Evolutionary conservation across 1,139 yeast species (phyloP).

Genomic region (Hanseniaspora uvarum): DNA sequence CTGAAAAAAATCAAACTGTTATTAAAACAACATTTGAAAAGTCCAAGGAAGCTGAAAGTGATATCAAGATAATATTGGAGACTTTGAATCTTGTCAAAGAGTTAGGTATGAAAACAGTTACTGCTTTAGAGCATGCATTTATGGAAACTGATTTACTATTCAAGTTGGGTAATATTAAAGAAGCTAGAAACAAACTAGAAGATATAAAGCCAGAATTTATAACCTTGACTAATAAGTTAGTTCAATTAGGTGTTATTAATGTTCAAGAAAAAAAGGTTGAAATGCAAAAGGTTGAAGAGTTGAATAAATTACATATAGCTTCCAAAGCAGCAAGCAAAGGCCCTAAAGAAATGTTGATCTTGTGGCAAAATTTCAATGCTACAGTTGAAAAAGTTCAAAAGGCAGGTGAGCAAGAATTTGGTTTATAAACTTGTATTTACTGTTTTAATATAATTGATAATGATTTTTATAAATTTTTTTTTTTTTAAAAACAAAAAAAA

Average conservation of each 20-base stretch:
- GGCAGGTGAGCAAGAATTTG: slow-evolving; percentile 14
- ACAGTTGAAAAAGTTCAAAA: not conserved
- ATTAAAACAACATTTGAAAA: slow-evolving; percentile 5
- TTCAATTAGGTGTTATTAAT: slow-evolving; percentile 8
- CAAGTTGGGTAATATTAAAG: slow-evolving; percentile 1
- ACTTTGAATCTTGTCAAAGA: slow-evolving; percentile 7
- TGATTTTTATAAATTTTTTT: not conserved
- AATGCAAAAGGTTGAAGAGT: not conserved
- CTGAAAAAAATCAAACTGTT: not conserved
- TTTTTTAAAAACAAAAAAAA: slow-evolving; percentile 12
- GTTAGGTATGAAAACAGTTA: slow-evolving; percentile 9
- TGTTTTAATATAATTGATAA: too few relatives aligned
- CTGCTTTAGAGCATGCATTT: slow-evolving; percentile 6
- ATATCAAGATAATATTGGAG: slow-evolving; percentile 1
- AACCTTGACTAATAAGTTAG: not conserved
- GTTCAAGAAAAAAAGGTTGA: slow-evolving; percentile 7
- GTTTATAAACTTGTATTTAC: too few relatives aligned
- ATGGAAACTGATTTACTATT: slow-evolving; percentile 13
- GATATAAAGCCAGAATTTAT: slow-evolving; percentile 3
- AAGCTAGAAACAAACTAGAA: slow-evolving; percentile 7
- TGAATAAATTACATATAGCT: not conserved
- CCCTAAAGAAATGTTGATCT: not conserved
- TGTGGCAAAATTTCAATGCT: slow-evolving; percentile 4
- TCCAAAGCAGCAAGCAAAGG: not conserved
- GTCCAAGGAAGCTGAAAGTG: slow-evolving; percentile 7